Percentiles rank a stretch among this genome's conserved stretches.
Evolutionary conservation across 805 yeast genomes (phyloP).

Genomic region (Maudiozyma bulderi): DNA sequence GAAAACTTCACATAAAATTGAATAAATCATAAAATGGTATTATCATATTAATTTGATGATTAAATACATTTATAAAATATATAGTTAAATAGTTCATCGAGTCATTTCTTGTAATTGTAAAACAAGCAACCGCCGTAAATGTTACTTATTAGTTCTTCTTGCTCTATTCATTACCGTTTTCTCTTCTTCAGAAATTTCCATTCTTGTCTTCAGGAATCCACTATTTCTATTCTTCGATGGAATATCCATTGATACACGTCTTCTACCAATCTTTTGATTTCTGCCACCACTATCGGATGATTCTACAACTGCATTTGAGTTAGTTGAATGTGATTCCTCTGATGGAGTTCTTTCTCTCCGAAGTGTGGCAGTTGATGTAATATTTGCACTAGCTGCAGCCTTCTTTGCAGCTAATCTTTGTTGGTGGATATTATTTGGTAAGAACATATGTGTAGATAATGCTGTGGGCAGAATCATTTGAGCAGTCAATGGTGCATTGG

Average conservation of each 20-base stretch:
- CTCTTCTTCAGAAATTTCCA: slow-evolving; percentile 28
- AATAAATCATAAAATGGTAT: too few relatives aligned
- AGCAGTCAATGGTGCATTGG: slow-evolving; percentile 55
- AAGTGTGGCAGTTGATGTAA: neutral
- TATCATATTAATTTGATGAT: too few relatives aligned
- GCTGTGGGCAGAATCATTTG: slow-evolving; percentile 51
- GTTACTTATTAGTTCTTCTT: neutral
- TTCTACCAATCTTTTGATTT: neutral
- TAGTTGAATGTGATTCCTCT: slow-evolving; percentile 1
- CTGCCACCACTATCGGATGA: neutral
- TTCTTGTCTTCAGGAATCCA: slow-evolving; percentile 24
- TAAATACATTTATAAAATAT: too few relatives aligned
- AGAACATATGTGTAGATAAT: slow-evolving; percentile 49
- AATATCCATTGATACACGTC: slow-evolving; percentile 28
- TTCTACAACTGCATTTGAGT: neutral
- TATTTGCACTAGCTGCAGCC: slow-evolving; percentile 3
- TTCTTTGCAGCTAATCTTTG: slow-evolving; percentile 17
- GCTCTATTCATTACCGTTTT: slow-evolving; percentile 3
- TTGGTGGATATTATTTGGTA: slow-evolving; percentile 36
- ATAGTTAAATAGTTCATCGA: too few relatives aligned
- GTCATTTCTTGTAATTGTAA: too few relatives aligned
- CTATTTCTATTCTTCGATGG: slow-evolving; percentile 23
- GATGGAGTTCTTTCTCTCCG: neutral
- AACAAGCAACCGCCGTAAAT: too few relatives aligned
- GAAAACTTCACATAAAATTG: too few relatives aligned